phyloP scores from a whole-genome alignment of 345 rosid genomes.

The Eucalyptus tenuipes region DNA sequence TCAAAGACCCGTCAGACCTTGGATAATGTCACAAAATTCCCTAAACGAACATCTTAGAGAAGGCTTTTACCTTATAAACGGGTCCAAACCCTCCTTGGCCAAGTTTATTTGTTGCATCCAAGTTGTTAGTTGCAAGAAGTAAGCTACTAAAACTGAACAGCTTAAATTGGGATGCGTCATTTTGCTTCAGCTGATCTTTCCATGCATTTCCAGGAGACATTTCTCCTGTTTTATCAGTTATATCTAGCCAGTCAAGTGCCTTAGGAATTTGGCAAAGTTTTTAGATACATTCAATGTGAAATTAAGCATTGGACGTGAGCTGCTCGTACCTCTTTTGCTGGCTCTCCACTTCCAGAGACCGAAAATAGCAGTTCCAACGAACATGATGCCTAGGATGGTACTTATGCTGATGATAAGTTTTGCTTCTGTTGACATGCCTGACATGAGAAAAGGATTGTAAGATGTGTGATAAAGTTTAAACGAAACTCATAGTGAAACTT shows the following conservation, averaged over 20 bases:
- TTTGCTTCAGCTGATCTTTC: not conserved
- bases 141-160: not conserved
- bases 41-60: too few species aligned
- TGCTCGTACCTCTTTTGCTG: not conserved
- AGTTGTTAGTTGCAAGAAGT: not conserved
- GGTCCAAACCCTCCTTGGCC: not conserved
- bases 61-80: not conserved
- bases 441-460: not conserved
- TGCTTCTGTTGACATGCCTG: not conserved
- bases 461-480: too few species aligned
- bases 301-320: not conserved
- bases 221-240: not conserved
- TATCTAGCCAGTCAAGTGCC: not conserved
- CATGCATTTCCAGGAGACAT: not conserved
- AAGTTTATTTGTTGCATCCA: not conserved
- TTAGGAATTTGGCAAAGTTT: not conserved
- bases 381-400: not conserved
- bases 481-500: too few species aligned
- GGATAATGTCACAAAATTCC: not conserved
- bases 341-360: not conserved
- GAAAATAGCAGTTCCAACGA: not conserved
- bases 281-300: not conserved
- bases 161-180: fast-evolving
- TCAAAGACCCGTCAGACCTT: not conserved
- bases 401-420: not conserved